phyloP scores from a whole-genome alignment of 2,329 filamentous ascomycete species.

The Colletotrichum horii region DNA sequence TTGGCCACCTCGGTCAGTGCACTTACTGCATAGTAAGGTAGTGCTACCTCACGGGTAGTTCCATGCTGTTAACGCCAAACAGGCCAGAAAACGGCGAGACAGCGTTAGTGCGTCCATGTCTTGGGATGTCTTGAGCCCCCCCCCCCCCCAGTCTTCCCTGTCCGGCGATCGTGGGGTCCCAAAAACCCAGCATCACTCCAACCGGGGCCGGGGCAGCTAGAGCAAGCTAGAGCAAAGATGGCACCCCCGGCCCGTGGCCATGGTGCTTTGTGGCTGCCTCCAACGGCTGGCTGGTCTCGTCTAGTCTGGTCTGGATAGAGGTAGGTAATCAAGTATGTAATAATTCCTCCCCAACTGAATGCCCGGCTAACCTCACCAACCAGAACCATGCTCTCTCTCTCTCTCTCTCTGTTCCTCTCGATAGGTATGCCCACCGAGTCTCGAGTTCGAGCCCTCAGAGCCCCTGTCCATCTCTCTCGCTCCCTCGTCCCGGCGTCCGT shows the following conservation, averaged over 20 bases:
- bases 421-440: background rate
- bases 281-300: background rate
- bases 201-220: background rate
- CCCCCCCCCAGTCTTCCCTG: background rate
- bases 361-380: background rate
- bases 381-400: background rate
- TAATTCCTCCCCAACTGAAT: background rate
- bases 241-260: background rate
- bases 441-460: background rate
- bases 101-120: background rate
- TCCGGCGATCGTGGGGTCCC: background rate
- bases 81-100: background rate
- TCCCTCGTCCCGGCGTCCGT: background rate
- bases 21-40: too few species aligned
- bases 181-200: background rate
- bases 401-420: background rate
- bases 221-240: background rate
- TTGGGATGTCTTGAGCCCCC: background rate
- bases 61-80: background rate
- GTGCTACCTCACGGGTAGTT: background rate
- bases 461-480: background rate
- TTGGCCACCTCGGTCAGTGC: background rate
- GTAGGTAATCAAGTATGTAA: background rate
- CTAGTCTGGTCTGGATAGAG: background rate
- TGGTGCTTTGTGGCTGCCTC: background rate